Evolutionary conservation across 1,139 yeast species (phyloP).

Genomic region (Pichia sp.): DNA sequence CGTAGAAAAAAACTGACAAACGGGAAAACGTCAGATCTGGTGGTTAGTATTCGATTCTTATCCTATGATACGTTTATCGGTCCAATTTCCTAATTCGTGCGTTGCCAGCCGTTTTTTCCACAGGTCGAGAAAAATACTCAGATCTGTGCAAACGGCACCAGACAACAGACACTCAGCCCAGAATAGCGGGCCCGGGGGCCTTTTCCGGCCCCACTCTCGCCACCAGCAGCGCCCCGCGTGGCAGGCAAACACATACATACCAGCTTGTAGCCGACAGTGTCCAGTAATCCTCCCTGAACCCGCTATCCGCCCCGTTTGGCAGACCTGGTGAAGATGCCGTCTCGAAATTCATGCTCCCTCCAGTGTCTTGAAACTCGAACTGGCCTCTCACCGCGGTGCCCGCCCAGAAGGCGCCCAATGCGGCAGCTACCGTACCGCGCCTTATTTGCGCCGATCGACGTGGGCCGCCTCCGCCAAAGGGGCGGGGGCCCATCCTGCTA

Average conservation of each 20-base stretch:
- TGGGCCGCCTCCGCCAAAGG: neutral
- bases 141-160: too few relatives aligned
- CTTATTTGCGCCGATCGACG: too few relatives aligned
- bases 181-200: too few relatives aligned
- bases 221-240: neutral
- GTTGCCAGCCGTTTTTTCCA: neutral
- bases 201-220: too few relatives aligned
- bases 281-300: neutral
- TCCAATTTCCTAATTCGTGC: slow-evolving; percentile 6
- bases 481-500: neutral
- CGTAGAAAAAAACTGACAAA: too few relatives aligned
- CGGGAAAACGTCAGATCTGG: too few relatives aligned
- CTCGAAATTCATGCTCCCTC: neutral
- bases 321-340: neutral
- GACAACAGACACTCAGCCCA: too few relatives aligned
- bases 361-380: neutral
- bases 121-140: neutral
- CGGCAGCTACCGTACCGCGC: too few relatives aligned
- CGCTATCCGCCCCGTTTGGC: neutral
- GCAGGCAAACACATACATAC: neutral
- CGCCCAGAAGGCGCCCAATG: neutral
- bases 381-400: slow-evolving; percentile 12
- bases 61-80: slow-evolving; percentile 2
- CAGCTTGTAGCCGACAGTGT: neutral
- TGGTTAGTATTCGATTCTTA: neutral